Base-by-base conservation (phyloP, 257 asterid species). In the Solanum acaule region DNA sequence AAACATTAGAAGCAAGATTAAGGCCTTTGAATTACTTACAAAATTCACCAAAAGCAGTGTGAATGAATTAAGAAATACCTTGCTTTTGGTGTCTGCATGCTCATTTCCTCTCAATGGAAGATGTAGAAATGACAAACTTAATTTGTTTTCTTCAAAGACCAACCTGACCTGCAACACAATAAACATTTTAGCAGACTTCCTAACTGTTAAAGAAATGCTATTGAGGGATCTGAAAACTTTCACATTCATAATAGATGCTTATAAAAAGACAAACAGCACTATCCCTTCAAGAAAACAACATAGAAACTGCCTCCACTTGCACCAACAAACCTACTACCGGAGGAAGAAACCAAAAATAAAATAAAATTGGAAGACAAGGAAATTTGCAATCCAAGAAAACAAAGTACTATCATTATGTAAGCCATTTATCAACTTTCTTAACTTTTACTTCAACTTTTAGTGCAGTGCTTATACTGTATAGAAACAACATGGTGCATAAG, bases 241-340 rank as follows among this genome's bases (percentile, higher is more conserved):
- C 90, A 92, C 70, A 91, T 86, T 86, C 78, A 89, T 89, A 91
- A 90, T 46, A 59, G 78, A 88, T 83, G 83, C 87, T 85, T 88
- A 87, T 91, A 90, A 91, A 93, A 89, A 89, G 92, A 89, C 88
- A 91, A 90, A 88, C 91, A 87, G 92, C 73, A 88, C 76, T 72
- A 87, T 94, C n/a, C n/a, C n/a, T n/a, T n/a, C 94, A 92, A 95
- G 94, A 95, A 92, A 89, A 95, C 94, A 94, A 92, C 88, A 91
- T 8, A 86, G 90, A 93, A 95, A 96, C 98, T 86, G 93, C 95
- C 96, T 94, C 98, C 96, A 96, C 98, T 96, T 89, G 91, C 93
- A 95, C 95, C 98, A 93, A 93, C 94, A 91, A 86, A 88, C 91
- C 93, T 78, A 87, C 91, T 90, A 85, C 75, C 67, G 67, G 90